A percentile compares a stretch with the other conserved stretches of the same genome.
Evolutionary conservation across 1,284 basidiomycete genomes (phyloP).

Genomic region (Megacollybia platyphylla): DNA sequence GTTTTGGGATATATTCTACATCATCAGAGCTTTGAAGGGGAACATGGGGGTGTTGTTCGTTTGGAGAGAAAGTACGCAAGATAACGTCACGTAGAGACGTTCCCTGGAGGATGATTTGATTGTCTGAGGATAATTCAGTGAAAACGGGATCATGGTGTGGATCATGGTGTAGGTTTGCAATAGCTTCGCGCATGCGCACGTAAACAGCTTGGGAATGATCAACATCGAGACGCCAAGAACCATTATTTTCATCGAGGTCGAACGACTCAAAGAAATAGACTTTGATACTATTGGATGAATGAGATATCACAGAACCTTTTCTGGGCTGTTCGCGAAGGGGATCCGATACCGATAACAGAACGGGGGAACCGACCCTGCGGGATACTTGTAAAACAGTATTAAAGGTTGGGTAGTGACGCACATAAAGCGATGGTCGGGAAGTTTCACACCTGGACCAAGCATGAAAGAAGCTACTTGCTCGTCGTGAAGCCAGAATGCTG

Average conservation of each 20-base stretch:
- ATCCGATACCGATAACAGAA: conserved; percentile 51
- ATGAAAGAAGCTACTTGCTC: conserved; percentile 49
- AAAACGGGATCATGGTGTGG: conserved; percentile 26
- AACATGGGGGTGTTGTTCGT: conserved; percentile 7
- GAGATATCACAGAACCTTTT: conserved; percentile 42
- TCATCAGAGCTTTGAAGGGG: conserved; percentile 12
- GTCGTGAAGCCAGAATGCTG: conserved; percentile 55
- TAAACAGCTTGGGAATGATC: conserved; percentile 57
- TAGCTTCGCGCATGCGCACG: conserved; percentile 59
- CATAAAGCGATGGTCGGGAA: conserved; percentile 56
- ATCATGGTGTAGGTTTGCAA: conserved; percentile 47
- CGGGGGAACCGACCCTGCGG: conserved; percentile 47
- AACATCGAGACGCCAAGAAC: conserved; percentile 64
- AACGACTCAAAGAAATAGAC: conserved; percentile 45
- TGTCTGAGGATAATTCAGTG: conserved; percentile 16
- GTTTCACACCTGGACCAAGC: conserved; percentile 38
- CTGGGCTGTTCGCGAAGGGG: conserved; percentile 40
- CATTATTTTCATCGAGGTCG: conserved; percentile 16
- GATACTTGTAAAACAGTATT: conserved; percentile 2
- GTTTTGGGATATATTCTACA: conserved; percentile 10
- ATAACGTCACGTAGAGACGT: conserved; percentile 61
- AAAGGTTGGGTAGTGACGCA: conserved; percentile 17
- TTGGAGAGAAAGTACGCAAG: conserved; percentile 33
- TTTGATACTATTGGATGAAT: conserved; percentile 34
- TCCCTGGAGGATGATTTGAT: conserved; percentile 43